A percentile compares a stretch with the other conserved stretches of the same genome.
Evolutionary conservation across 2,329 filamentous ascomycete species (phyloP).

Genomic region (Chrysoporthe cubensis): DNA sequence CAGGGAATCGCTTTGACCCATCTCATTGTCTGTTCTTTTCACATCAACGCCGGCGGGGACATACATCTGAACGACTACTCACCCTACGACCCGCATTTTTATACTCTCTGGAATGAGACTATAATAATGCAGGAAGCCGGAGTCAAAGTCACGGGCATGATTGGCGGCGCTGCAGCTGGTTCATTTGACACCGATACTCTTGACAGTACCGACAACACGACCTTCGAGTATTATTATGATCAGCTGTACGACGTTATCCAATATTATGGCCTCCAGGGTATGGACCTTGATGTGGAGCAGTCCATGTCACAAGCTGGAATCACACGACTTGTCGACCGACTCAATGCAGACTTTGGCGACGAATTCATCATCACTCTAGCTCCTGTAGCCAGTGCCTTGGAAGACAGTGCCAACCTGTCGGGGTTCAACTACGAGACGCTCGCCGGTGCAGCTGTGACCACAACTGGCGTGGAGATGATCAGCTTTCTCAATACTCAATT

Average conservation of each 20-base stretch:
- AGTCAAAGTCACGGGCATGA: slow-evolving; percentile 82
- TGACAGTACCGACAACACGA: slow-evolving; percentile 53
- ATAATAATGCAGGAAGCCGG: slow-evolving; percentile 71
- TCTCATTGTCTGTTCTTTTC: slow-evolving; percentile 83
- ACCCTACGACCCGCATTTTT: slow-evolving; percentile 68
- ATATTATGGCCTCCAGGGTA: slow-evolving; percentile 64
- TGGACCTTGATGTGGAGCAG: slow-evolving; percentile 84
- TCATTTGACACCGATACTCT: slow-evolving; percentile 63
- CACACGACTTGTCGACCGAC: slow-evolving; percentile 67
- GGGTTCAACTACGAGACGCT: slow-evolving; percentile 82
- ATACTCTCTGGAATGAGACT: slow-evolving; percentile 79
- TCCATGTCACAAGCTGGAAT: slow-evolving; percentile 68
- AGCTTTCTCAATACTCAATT: slow-evolving; percentile 92
- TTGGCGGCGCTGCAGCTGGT: slow-evolving; percentile 82
- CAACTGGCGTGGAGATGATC: slow-evolving; percentile 53
- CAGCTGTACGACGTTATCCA: slow-evolving; percentile 70
- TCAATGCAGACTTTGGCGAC: slow-evolving; percentile 70
- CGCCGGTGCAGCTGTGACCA: slow-evolving; percentile 63
- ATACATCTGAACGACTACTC: slow-evolving; percentile 82
- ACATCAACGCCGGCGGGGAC: slow-evolving; percentile 72
- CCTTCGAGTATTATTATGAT: slow-evolving; percentile 75
- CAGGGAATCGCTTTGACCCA: slow-evolving; percentile 67
- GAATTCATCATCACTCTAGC: slow-evolving; percentile 79
- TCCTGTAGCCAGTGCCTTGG: slow-evolving; percentile 75
- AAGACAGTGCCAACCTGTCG: slow-evolving; percentile 64